Evolutionary conservation across 2,329 filamentous ascomycete genomes (phyloP), one percentile per base, ranked within the genome.

Genomic region (Xenosphaeropsis pyriputrescens): DNA sequence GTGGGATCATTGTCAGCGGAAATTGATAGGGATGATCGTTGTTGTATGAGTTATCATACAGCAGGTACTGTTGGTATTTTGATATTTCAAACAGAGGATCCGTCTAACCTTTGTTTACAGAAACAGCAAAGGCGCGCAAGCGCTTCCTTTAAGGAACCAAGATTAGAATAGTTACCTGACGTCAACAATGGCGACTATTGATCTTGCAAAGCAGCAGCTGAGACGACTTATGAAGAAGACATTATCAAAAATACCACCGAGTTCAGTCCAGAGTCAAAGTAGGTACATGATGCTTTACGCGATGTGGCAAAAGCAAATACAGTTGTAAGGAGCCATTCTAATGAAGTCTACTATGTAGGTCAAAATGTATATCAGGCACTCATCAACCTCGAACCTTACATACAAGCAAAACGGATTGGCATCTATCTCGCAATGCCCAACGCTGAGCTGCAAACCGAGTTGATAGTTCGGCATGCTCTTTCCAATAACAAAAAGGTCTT

Each of bases 341-440:
- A 38, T 38, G 11, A 43, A 43, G 36, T 46, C 31, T 13, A 18
- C 19, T 32, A 34, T 14, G 26, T 55, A 91, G 85, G 84, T 49
- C 60, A 64, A 36, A 63, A 62, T 47, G 75, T 84, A 16, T 79
- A 78, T 46, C 68, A 74, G 38, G 63, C 69, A 6, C 61, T 95
- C 29, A 63, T 79, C 33, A 64, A 68, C 9, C 72, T 88, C 49
- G 68, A 72, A 36, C 80, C 85, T 39, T 98, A 93, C 56, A 63
- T 74, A 45, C 66, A 78, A 39, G 88, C 91, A 32, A 70, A 66
- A 42, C 70, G 75, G 38, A 73, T 98, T 51, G 86, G 84, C 48
- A 69, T 98, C 40, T 98, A 93, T 56, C 67, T 98, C 13, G 91
- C 89, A 9, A 98, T 98, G 91, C 86, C 88, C 1, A 63, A 67